phyloP scores from a whole-genome alignment of 306 rosid species.

The Citrullus mucosospermus region DNA sequence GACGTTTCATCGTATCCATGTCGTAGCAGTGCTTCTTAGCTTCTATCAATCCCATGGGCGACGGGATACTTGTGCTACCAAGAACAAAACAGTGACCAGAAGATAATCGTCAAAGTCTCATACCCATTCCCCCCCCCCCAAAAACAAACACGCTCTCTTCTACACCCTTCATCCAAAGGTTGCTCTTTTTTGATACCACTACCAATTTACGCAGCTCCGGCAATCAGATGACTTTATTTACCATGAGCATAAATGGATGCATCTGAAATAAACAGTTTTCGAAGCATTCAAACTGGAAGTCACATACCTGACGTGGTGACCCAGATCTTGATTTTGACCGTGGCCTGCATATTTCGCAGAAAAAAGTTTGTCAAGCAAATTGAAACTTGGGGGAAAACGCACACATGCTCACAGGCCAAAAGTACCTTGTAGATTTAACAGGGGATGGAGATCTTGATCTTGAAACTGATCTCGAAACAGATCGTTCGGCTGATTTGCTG shows the following conservation, averaged over 20 bases:
- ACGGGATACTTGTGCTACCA: neutral
- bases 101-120: neutral
- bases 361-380: neutral
- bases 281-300: slow-evolving; percentile 2
- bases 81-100: neutral
- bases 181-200: neutral
- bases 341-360: slow-evolving; percentile 31
- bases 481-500: slow-evolving; percentile 72
- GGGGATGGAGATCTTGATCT: slow-evolving; percentile 85
- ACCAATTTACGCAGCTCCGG: neutral
- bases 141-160: neutral
- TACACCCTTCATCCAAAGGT: neutral
- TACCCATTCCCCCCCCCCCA: neutral
- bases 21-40: neutral
- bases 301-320: slow-evolving; percentile 60
- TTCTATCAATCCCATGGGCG: neutral
- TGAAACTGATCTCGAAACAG: slow-evolving; percentile 73
- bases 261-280: neutral
- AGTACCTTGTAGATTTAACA: slow-evolving; percentile 65
- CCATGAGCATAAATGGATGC: neutral
- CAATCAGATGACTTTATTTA: neutral
- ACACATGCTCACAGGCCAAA: neutral
- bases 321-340: slow-evolving; percentile 47
- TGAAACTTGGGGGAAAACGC: neutral
- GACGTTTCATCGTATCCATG: too few relatives aligned